Percentiles rank a stretch among this genome's conserved stretches.
Evolutionary conservation across 129 eudicot species (phyloP).

Genomic region (Flaveria robusta): DNA sequence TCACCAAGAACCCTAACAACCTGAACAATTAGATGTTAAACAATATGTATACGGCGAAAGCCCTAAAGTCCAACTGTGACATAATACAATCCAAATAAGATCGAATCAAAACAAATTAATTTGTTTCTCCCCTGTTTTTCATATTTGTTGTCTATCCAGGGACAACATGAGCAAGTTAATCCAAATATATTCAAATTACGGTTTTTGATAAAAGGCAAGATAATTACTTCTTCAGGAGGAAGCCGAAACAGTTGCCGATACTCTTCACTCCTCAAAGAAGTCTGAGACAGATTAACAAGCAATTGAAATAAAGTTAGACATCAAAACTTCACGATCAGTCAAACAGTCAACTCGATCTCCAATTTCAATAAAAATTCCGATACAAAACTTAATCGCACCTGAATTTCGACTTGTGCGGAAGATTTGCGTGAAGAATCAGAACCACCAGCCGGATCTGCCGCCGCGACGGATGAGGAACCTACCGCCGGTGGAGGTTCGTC

Average conservation of each 20-base stretch:
- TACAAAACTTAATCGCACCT: slow-evolving; percentile 35
- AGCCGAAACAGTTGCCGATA: slow-evolving; percentile 90
- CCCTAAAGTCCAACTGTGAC: slow-evolving; percentile 15
- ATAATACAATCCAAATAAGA: slow-evolving; percentile 7
- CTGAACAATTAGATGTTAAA: slow-evolving; percentile 1
- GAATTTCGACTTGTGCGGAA: slow-evolving; percentile 49
- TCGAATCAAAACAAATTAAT: background rate
- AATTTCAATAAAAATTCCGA: slow-evolving; percentile 5
- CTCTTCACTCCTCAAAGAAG: slow-evolving; percentile 69
- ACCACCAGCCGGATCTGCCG: slow-evolving; percentile 30
- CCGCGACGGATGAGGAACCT: slow-evolving; percentile 25
- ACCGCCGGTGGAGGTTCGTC: slow-evolving; percentile 25
- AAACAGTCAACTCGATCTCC: slow-evolving; percentile 16
- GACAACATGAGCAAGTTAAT: too few relatives aligned
- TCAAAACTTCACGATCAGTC: slow-evolving; percentile 2
- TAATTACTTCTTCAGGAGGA: slow-evolving; percentile 74
- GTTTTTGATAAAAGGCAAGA: background rate
- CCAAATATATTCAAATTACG: background rate
- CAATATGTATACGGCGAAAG: background rate
- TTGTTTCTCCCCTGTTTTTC: background rate
- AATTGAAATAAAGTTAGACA: background rate
- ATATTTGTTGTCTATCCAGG: background rate
- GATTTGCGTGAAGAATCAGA: slow-evolving; percentile 34
- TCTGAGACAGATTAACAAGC: slow-evolving; percentile 31
- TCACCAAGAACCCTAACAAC: slow-evolving; percentile 17